Base-by-base conservation (phyloP, 768 basidiomycete species). In the Rhodotorula paludigena region DNA sequence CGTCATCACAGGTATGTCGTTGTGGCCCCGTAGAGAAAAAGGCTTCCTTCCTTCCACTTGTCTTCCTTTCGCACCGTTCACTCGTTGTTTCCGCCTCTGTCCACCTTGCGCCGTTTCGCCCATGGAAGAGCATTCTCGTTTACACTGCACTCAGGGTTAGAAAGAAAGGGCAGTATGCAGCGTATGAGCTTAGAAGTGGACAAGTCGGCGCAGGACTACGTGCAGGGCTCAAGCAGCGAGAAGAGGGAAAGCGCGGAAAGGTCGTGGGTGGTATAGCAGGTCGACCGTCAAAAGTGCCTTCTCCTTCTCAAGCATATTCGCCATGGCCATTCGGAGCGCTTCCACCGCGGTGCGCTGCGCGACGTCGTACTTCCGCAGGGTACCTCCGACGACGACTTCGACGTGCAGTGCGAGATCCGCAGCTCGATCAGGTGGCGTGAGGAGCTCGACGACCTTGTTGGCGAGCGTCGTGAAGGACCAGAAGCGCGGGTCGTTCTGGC, bases 311-410 rank as follows among this genome's bases (percentile, higher is more conserved):
- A 49, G 28, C 30, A 8, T 11, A 3, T 20, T 11, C 48, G 35
- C n/a, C n/a, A n/a, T 53, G n/a, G n/a, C 48, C 38, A 1, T 28
- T n/a, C 28, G 20, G 30, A 60, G 51, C 36, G 48, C 36, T n/a
- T n/a, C 30, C 15, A 18, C 4, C 10, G 25, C 25, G 20, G 28
- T 23, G 48, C 36, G 49, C 39, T 60, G 58, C 47, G 58, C 58
- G 6, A 60, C 48, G 25, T 60, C 58, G 58, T 60, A 60, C 38
- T 60, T 60, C 18, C 36, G 0, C 36, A 60, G 33, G 35, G 48
- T 11, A 7, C 58, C 58, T 18, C 51, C 58, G 32, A 32, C 28
- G 48, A 23, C 38, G n/a, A 60, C 58, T 25, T 38, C 57, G 33
- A 59, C 23, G 45, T 18, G 2, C 12, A 38, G 35, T 3, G 3